These are phyloP conservation scores for Eragrostis curvula DNA, from an alignment of 176 grass and related monocot species.

Conservation along the genomic window DNA sequence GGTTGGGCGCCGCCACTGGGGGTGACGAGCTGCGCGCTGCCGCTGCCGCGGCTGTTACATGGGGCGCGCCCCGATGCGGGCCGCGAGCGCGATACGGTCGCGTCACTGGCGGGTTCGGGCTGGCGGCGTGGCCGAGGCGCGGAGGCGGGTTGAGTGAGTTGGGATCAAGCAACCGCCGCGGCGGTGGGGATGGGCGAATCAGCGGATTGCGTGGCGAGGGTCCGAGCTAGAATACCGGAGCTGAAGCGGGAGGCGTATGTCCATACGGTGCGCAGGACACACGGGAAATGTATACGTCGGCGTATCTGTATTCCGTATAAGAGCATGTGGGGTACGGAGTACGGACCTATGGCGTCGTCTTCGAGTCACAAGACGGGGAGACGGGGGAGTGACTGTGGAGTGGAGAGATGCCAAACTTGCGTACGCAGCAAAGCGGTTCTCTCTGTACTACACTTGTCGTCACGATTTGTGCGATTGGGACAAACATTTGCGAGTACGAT, in stretches of 20 bases:
- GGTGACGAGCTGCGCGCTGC: conserved; percentile 23
- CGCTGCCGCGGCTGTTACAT: conserved; percentile 14
- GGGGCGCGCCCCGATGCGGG: conserved; percentile 24
- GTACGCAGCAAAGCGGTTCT: neutral
- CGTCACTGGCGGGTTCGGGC: neutral
- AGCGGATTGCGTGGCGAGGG: conserved; percentile 4
- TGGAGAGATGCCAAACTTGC: conserved; percentile 29
- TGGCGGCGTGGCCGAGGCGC: conserved; percentile 20
- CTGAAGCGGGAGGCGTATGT: neutral
- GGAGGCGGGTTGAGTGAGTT: neutral
- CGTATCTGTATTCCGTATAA: neutral
- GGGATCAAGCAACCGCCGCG: conserved; percentile 39
- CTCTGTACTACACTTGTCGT: neutral
- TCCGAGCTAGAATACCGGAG: conserved; percentile 31
- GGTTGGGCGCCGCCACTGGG: neutral
- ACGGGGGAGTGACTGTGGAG: neutral
- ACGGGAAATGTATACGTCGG: neutral
- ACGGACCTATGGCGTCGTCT: neutral
- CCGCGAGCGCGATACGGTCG: conserved; percentile 20
- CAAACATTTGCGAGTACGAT: neutral
- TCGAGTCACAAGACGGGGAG: neutral
- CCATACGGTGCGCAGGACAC: neutral
- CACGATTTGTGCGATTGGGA: neutral
- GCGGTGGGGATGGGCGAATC: conserved; percentile 11
- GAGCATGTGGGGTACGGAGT: neutral